Conservation (phyloP, 2,329 filamentous ascomycete genomes). For the Neopestalotiopsis clavispora region DNA sequence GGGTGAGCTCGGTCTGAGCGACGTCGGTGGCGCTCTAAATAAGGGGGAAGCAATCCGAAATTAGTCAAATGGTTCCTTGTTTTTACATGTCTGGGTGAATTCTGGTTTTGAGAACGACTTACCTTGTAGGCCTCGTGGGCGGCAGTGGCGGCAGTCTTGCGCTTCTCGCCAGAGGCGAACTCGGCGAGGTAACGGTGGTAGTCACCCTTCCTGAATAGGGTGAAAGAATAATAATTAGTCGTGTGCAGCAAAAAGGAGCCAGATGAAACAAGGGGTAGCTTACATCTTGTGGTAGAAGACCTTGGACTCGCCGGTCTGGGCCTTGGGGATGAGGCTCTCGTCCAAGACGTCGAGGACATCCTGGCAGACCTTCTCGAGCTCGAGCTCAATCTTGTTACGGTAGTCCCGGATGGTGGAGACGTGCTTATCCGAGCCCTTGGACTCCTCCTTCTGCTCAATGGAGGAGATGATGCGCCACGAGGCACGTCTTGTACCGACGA, state of each 20-base stretch:
- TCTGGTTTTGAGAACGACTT: slow-evolving; percentile 36
- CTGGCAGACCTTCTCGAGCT: slow-evolving; percentile 97
- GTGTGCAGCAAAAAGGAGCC: slow-evolving; percentile 9
- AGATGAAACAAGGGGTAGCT: slow-evolving; percentile 43
- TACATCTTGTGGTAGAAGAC: slow-evolving; percentile 99
- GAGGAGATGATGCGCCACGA: slow-evolving; percentile 99
- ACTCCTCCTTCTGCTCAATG: slow-evolving; percentile 99
- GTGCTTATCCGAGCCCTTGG: slow-evolving; percentile 96
- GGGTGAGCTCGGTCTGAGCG: slow-evolving; percentile 95
- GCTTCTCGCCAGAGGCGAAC: slow-evolving; percentile 91
- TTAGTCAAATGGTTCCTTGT: slow-evolving; percentile 4
- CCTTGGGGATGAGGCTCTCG: slow-evolving; percentile 91
- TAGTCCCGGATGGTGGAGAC: slow-evolving; percentile 94
- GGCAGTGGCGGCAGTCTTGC: slow-evolving; percentile 84
- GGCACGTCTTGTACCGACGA: slow-evolving; percentile 95
- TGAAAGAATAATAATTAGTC: slow-evolving; percentile 16
- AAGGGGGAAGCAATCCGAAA: slow-evolving; percentile 20
- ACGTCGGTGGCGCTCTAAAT: slow-evolving; percentile 92
- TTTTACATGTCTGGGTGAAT: too few relatives aligned
- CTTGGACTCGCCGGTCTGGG: slow-evolving; percentile 97
- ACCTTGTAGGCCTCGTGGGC: slow-evolving; percentile 98
- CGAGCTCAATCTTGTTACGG: slow-evolving; percentile 96
- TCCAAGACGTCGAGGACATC: slow-evolving; percentile 96
- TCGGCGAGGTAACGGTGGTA: slow-evolving; percentile 96
- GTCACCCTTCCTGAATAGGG: slow-evolving; percentile 81